A percentile compares a stretch with the other conserved stretches of the same genome.
Conservation (phyloP, 2,329 filamentous ascomycete genomes). For the Magnaporthales sp. region DNA sequence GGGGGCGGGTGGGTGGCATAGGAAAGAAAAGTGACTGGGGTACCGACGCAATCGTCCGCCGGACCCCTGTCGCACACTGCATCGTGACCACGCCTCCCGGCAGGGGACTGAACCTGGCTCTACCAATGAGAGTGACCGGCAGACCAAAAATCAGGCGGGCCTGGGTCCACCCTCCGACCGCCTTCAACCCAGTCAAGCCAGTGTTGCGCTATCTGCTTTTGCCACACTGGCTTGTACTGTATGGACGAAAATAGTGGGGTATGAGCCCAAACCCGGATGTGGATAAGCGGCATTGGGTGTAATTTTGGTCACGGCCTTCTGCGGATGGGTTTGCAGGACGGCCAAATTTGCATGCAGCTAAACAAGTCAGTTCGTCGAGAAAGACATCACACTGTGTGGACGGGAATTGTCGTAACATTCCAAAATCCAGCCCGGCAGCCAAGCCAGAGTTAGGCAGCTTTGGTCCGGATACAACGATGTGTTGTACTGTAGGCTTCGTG, state of each 20-base stretch:
- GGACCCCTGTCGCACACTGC: conserved; percentile 1
- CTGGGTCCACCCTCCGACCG: background rate
- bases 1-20: background rate
- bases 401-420: background rate
- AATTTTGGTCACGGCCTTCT: conserved; percentile 8
- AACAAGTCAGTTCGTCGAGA: background rate
- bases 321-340: background rate
- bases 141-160: background rate
- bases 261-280: background rate
- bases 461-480: background rate
- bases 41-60: background rate
- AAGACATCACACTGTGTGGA: background rate
- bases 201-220: conserved; percentile 4
- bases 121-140: background rate
- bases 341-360: background rate
- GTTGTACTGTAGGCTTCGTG: background rate
- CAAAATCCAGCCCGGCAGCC: background rate
- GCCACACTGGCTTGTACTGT: conserved; percentile 8
- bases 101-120: background rate
- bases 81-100: background rate
- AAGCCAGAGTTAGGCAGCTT: too few relatives aligned
- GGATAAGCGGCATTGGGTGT: conserved; percentile 7
- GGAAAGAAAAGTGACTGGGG: background rate
- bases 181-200: background rate
- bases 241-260: conserved; percentile 2